phyloP scores from a whole-genome alignment of 371 early-diverging fungal genomes.

The Mucor ambiguus region DNA sequence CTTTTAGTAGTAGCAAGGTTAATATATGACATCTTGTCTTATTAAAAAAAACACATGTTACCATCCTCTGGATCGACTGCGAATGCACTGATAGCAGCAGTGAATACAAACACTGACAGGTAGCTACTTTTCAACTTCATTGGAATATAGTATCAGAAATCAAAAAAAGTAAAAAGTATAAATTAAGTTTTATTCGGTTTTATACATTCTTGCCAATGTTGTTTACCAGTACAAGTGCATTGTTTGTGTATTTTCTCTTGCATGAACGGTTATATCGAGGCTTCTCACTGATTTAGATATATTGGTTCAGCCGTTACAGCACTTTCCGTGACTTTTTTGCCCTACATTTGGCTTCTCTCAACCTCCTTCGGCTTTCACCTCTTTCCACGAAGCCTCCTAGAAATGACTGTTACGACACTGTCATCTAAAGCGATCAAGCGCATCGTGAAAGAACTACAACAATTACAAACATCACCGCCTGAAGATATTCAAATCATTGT shows the following conservation, averaged over 20 bases:
- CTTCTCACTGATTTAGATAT: not conserved
- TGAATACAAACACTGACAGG: not conserved
- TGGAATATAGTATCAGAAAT: not conserved
- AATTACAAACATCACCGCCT: slow-evolving; percentile 59
- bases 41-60: not conserved
- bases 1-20: not conserved
- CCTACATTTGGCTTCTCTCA: not conserved
- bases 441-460: slow-evolving; percentile 64
- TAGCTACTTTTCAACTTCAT: not conserved
- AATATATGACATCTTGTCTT: not conserved
- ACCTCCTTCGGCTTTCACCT: not conserved
- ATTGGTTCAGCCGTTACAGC: not conserved
- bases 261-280: not conserved
- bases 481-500: slow-evolving; percentile 79
- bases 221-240: not conserved
- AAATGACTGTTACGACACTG: not conserved
- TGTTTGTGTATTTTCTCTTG: not conserved
- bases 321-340: not conserved
- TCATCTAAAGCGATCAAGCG: slow-evolving; percentile 27
- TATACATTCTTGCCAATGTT: not conserved
- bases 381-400: not conserved
- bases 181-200: not conserved
- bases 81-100: not conserved
- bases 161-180: not conserved
- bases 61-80: not conserved